phyloP scores from a whole-genome alignment of 2,329 filamentous ascomycete genomes.

The Blastomyces silverae region DNA sequence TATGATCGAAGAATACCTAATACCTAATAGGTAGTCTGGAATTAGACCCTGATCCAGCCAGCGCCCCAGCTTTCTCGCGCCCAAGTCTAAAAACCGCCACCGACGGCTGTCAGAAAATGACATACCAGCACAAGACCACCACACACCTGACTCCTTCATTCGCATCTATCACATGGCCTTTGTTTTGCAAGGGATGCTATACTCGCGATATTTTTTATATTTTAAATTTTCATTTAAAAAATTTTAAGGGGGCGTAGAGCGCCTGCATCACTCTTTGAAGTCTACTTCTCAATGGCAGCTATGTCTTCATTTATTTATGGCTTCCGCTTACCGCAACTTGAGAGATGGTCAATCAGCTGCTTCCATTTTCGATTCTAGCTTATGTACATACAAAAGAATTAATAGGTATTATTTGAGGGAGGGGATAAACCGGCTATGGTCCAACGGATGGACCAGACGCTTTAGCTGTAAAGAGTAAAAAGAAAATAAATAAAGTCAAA shows the following conservation, averaged over 20 bases:
- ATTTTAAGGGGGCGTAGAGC: too few relatives aligned
- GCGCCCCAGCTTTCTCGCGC: background rate
- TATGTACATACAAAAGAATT: slow-evolving; percentile 4
- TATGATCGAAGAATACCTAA: background rate
- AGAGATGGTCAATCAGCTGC: background rate
- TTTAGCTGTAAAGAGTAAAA: background rate
- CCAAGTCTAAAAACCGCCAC: too few relatives aligned
- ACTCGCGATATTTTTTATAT: too few relatives aligned
- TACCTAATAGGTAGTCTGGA: too few relatives aligned
- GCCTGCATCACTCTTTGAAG: background rate
- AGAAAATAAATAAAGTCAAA: background rate
- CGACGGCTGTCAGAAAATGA: too few relatives aligned
- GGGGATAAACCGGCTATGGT: background rate
- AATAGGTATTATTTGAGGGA: background rate
- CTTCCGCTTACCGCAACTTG: background rate
- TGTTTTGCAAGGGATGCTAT: too few relatives aligned
- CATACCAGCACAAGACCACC: too few relatives aligned
- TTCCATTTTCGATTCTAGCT: slow-evolving; percentile 1
- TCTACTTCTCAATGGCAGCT: background rate
- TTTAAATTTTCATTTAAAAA: too few relatives aligned
- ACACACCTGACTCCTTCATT: background rate
- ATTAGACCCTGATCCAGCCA: background rate
- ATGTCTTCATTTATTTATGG: background rate
- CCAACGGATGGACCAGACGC: background rate
- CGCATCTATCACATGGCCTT: too few relatives aligned